phyloP scores from a whole-genome alignment of 129 eudicot species.

The Flaveria sonorensis region DNA sequence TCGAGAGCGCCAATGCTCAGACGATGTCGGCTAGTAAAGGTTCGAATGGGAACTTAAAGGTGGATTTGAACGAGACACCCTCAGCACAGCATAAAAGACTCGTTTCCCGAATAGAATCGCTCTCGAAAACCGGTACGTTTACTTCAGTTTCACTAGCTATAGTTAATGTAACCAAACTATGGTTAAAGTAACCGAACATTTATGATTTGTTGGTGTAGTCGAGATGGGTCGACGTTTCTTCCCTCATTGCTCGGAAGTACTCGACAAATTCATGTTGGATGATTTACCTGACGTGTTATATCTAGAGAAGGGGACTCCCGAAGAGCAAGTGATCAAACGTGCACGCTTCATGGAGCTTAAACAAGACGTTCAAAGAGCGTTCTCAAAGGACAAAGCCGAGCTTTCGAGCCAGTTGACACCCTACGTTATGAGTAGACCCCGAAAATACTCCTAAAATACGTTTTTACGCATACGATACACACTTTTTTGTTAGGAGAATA shows the following conservation, averaged over 20 bases:
- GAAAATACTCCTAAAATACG: constrained; percentile 30
- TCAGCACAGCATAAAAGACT: constrained; percentile 50
- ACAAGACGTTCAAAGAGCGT: constrained; percentile 68
- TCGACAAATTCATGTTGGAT: constrained; percentile 73
- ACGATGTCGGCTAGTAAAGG: constrained; percentile 50
- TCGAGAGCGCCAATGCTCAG: constrained; percentile 67
- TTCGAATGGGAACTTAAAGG: constrained; percentile 50
- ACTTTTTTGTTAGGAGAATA: constrained; percentile 1
- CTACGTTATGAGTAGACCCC: constrained; percentile 26
- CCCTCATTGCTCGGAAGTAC: constrained; percentile 74
- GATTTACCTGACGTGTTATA: constrained; percentile 52
- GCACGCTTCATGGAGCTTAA: constrained; percentile 63
- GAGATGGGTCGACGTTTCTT: constrained; percentile 74
- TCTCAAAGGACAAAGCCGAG: constrained; percentile 61
- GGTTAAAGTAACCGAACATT: constrained; percentile 8
- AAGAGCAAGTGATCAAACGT: constrained; percentile 58
- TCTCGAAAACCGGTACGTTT: constrained; percentile 63
- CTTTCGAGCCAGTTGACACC: constrained; percentile 40
- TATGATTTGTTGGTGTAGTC: constrained; percentile 42
- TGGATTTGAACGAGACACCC: constrained; percentile 74
- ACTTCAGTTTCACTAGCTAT: not conserved
- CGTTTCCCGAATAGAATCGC: constrained; percentile 48
- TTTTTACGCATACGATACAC: not conserved
- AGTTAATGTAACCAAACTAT: not conserved
- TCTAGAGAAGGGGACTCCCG: constrained; percentile 58